These are phyloP conservation scores for Linum lewisii DNA, from an alignment of 345 rosid species.

Conservation along the genomic window DNA sequence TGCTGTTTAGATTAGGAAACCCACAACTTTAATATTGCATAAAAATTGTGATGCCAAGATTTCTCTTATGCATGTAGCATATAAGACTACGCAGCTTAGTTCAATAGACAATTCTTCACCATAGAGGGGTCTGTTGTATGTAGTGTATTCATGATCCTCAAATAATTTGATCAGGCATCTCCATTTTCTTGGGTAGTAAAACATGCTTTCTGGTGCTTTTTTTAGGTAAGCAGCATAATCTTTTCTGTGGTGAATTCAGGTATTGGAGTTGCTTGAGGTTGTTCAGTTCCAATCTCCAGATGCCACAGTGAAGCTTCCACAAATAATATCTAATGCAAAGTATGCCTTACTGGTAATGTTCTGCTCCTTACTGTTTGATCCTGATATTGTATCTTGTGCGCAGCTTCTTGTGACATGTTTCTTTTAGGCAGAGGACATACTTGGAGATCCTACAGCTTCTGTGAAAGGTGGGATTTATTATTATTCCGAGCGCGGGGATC, in stretches of 20 bases:
- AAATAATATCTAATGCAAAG: constrained; percentile 48
- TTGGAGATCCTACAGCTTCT: constrained; percentile 53
- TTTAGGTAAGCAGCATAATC: constrained; percentile 1
- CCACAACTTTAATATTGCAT: not conserved
- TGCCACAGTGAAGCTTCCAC: constrained; percentile 58
- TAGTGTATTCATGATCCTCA: not conserved
- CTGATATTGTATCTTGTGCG: not conserved
- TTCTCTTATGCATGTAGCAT: not conserved
- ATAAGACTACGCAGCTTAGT: not conserved
- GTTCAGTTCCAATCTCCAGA: constrained; percentile 82
- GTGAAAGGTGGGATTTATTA: constrained; percentile 78
- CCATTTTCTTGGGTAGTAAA: constrained; percentile 5
- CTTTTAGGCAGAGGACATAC: constrained; percentile 70
- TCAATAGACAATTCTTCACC: not conserved
- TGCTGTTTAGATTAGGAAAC: not conserved
- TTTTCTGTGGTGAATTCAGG: constrained; percentile 36
- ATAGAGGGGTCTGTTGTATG: not conserved
- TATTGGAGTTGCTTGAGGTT: constrained; percentile 73
- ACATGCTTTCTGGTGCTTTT: constrained; percentile 11
- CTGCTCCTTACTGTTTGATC: constrained; percentile 3
- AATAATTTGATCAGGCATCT: too few relatives aligned
- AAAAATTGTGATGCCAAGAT: not conserved
- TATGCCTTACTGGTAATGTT: constrained; percentile 61
- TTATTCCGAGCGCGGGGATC: constrained; percentile 91
- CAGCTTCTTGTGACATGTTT: constrained; percentile 13